Base-by-base conservation (phyloP, 371 early-diverging fungal species). In the Capillidium rhysosporum region DNA sequence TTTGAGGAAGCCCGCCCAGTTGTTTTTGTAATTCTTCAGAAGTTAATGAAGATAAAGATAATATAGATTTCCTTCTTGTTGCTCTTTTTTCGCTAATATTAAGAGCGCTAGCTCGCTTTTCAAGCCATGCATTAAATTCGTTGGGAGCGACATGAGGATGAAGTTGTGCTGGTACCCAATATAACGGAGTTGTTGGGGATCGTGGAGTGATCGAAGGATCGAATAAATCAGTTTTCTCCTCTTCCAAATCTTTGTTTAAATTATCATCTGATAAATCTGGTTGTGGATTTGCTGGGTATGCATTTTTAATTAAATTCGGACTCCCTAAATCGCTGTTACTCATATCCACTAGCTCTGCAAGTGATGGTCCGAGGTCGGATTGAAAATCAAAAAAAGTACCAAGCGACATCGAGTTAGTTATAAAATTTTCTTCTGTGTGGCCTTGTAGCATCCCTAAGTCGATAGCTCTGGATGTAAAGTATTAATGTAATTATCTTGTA, bases 71-170 rank as follows among this genome's bases (percentile, higher is more conserved):
- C n/a, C 76, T 65, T 46, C 72, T 49, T 20, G 51, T 59, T 38
- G 61, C 58, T 12, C 63, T 49, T 3, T 59, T 54, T 23, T 63
- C 58, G 29, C 59, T 62, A 40, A 56, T 48, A 48, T 63, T 63
- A 16, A 64, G 56, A 12, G 61, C 62, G 14, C 63, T 57, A 12
- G 68, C 67, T 58, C 67, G 67, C 18, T 62, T 56, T 29, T 65
- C 59, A 24, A 72, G 59, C 61, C 70, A 71, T 39, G 67, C 61
- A 40, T 72, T 69, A 60, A 71, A 75, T 62, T 75, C 72, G 53
- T 65, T 60, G 20, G 76, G 76, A 49, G 76, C 73, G 30, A 76
- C 67, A 59, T 73, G 72, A 21, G 76, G 76, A 58, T 76, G 76
- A 40, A 73, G 69, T 49, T 70, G 68, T 34, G 76, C 76, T 41